Conservation (phyloP, 208 protist species). For the Trypanosoma conorhini region DNA sequence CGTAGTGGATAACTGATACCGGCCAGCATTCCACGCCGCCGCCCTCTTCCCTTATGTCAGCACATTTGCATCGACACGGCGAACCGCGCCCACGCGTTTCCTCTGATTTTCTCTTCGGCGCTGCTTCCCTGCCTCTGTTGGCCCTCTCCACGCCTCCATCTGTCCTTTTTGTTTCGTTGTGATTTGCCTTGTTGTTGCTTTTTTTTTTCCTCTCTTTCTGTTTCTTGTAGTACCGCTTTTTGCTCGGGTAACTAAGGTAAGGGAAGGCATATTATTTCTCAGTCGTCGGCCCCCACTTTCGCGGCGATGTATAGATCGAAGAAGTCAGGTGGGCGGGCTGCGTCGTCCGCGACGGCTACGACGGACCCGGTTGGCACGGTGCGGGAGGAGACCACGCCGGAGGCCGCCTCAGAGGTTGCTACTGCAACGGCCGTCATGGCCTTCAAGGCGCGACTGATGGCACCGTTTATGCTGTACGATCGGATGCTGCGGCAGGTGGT, state of each 20-base stretch:
- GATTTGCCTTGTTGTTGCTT: background rate
- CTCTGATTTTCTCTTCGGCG: no score
- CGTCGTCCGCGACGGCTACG: background rate
- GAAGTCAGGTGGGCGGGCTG: background rate
- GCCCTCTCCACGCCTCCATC: background rate
- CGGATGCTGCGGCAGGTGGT: constrained; percentile 37
- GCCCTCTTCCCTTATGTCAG: background rate
- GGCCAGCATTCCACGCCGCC: background rate
- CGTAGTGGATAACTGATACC: background rate
- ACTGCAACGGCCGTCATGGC: constrained; percentile 17
- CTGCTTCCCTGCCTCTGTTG: background rate
- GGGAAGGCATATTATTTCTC: background rate
- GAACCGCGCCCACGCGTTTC: no score
- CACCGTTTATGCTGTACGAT: constrained; percentile 69
- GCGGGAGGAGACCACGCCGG: background rate
- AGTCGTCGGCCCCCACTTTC: background rate
- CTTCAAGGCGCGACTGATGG: constrained; percentile 44
- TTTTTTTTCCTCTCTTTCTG: background rate
- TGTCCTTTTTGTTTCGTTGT: background rate
- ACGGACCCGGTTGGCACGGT: background rate
- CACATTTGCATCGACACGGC: no score
- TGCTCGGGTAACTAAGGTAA: background rate
- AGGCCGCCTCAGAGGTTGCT: background rate
- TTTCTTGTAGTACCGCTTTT: background rate
- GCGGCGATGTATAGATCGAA: constrained; percentile 17